Percentiles rank a stretch among this genome's conserved stretches.
Evolutionary conservation across 75 land plant species (phyloP).

Genomic region (Adiantum capillusveneris): DNA sequence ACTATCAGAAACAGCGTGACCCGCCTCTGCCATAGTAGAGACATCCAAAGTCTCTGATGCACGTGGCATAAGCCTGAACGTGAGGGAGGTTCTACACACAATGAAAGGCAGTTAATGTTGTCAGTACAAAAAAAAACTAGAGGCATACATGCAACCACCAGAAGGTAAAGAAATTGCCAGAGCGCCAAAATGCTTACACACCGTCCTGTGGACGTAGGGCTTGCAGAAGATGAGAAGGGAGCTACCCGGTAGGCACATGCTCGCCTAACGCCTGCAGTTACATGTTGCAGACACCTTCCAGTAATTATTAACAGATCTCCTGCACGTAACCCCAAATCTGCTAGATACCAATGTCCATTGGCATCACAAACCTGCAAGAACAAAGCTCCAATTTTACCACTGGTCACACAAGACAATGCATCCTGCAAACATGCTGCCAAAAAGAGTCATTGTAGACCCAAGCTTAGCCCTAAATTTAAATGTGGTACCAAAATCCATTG

Average conservation of each 20-base stretch:
- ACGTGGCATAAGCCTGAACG: slow-evolving; percentile 4
- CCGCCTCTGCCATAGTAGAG: slow-evolving; percentile 74
- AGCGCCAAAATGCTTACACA: slow-evolving; percentile 15
- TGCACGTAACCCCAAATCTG: slow-evolving; percentile 60
- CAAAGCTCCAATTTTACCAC: not conserved
- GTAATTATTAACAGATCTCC: slow-evolving; percentile 73
- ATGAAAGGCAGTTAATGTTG: too few species aligned
- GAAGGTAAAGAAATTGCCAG: too few species aligned
- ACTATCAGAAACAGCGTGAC: slow-evolving; percentile 74
- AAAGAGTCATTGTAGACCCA: too few species aligned
- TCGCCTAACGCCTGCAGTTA: slow-evolving; percentile 80
- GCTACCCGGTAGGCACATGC: slow-evolving; percentile 56
- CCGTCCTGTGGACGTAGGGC: slow-evolving; percentile 37
- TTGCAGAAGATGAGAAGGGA: slow-evolving; percentile 12
- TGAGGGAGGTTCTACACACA: not conserved
- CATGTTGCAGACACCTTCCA: slow-evolving; percentile 81
- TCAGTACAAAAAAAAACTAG: too few species aligned
- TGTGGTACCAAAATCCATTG: too few species aligned
- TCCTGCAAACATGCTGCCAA: too few species aligned
- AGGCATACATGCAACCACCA: too few species aligned
- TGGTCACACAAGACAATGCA: too few species aligned
- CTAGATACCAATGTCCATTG: slow-evolving; percentile 88
- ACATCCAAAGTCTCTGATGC: slow-evolving; percentile 42
- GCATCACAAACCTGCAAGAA: slow-evolving; percentile 66
- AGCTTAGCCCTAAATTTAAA: too few species aligned